Evolutionary conservation across 345 rosid species (phyloP).

Genomic region (Citrus reticulata): DNA sequence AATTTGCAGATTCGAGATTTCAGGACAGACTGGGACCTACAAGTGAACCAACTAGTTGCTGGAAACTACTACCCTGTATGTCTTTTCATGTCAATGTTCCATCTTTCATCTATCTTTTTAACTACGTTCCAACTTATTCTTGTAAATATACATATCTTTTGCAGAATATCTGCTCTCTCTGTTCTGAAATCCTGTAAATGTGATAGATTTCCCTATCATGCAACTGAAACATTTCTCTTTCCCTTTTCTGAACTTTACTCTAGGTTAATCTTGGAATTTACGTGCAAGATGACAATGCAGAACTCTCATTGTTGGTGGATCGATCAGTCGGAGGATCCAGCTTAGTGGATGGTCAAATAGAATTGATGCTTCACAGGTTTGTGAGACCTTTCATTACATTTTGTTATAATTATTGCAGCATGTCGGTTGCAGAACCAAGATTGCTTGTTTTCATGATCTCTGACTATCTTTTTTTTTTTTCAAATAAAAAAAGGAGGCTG

Average conservation of each 20-base stretch:
- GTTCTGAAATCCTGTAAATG: slow-evolving; percentile 2
- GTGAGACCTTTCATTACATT: slow-evolving; percentile 1
- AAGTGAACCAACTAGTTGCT: slow-evolving; percentile 80
- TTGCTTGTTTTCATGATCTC: slow-evolving; percentile 2
- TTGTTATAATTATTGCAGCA: neutral
- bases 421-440: slow-evolving; percentile 1
- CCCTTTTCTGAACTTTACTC: slow-evolving; percentile 8
- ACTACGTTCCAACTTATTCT: slow-evolving; percentile 1
- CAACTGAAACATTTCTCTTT: slow-evolving; percentile 5
- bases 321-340: slow-evolving; percentile 90
- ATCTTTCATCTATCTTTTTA: neutral
- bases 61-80: slow-evolving; percentile 94
- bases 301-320: slow-evolving; percentile 85
- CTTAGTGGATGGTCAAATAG: slow-evolving; percentile 81
- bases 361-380: slow-evolving; percentile 92
- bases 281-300: slow-evolving; percentile 59
- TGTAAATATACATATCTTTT: neutral
- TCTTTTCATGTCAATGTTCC: slow-evolving; percentile 9
- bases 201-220: neutral
- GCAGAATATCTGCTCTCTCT: neutral
- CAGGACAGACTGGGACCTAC: slow-evolving; percentile 87
- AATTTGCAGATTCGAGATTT: slow-evolving; percentile 66
- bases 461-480: neutral
- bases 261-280: slow-evolving; percentile 88
- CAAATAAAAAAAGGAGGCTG: slow-evolving; percentile 52